Evolutionary conservation across 805 yeast genomes (phyloP).

Genomic region (Schwanniomyces sp.): DNA sequence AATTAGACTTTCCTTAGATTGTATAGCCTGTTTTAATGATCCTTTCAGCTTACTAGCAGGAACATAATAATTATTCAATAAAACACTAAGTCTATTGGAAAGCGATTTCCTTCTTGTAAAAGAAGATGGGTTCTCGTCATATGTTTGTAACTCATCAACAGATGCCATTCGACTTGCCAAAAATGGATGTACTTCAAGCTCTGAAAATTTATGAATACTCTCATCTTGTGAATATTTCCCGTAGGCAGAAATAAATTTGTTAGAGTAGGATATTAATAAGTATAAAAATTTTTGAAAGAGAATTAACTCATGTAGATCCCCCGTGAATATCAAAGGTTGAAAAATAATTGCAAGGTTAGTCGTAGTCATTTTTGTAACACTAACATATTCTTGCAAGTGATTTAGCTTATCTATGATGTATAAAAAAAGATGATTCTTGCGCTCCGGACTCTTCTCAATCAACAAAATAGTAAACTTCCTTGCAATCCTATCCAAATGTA

Average conservation of each 20-base stretch:
- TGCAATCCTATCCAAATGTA: slow-evolving; percentile 2
- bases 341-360: slow-evolving; percentile 29
- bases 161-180: neutral
- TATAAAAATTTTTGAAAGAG: slow-evolving; percentile 16
- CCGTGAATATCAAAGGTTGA: slow-evolving; percentile 28
- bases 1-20: neutral
- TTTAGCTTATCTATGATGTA: slow-evolving; percentile 15
- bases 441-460: slow-evolving; percentile 8
- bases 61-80: slow-evolving; percentile 17
- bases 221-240: neutral
- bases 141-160: neutral
- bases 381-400: slow-evolving; percentile 13
- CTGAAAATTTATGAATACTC: neutral
- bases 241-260: neutral
- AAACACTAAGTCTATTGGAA: slow-evolving; percentile 13
- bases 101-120: slow-evolving; percentile 10
- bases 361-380: slow-evolving; percentile 26
- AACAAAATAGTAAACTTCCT: slow-evolving; percentile 1
- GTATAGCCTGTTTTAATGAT: neutral
- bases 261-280: slow-evolving; percentile 15
- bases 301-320: slow-evolving; percentile 12
- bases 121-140: neutral
- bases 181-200: neutral
- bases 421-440: slow-evolving; percentile 16
- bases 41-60: slow-evolving; percentile 13